Percentiles rank a stretch among this genome's conserved stretches.
Evolutionary conservation across 768 basidiomycete species (phyloP).

Genomic region (Sarcomyxa edulis): DNA sequence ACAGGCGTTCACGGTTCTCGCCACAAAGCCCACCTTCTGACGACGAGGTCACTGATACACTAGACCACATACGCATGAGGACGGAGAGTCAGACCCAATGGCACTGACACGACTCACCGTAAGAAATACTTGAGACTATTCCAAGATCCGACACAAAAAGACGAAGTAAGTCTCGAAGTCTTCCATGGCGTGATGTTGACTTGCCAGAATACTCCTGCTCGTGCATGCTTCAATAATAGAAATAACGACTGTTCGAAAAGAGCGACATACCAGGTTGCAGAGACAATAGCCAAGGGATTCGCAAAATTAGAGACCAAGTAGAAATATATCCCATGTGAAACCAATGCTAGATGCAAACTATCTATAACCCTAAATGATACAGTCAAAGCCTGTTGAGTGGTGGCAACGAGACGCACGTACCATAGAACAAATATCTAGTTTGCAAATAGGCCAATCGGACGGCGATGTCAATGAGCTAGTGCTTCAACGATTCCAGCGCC

Average conservation of each 20-base stretch:
- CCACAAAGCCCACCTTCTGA: conserved; percentile 22
- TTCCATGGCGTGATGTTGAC: background rate
- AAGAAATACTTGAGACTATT: conserved; percentile 20
- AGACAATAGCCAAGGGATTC: conserved; percentile 18
- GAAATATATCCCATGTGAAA: conserved; percentile 28
- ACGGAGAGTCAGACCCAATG: background rate
- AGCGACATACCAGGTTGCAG: conserved; percentile 22
- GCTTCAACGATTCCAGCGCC: background rate
- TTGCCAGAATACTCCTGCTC: conserved; percentile 21
- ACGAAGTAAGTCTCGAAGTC: background rate
- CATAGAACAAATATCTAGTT: conserved; percentile 20
- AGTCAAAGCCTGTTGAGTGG: background rate
- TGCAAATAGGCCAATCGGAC: background rate
- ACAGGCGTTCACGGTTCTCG: background rate
- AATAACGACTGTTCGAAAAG: background rate
- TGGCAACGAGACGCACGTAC: conserved; percentile 7
- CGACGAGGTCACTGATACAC: conserved; percentile 23
- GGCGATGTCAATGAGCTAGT: background rate
- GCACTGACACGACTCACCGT: conserved; percentile 15
- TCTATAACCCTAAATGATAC: conserved; percentile 29
- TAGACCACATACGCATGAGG: conserved; percentile 3
- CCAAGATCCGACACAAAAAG: background rate
- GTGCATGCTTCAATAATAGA: background rate
- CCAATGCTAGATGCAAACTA: conserved; percentile 25
- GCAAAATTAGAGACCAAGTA: conserved; percentile 28